Conservation (phyloP, 2,329 filamentous ascomycete genomes). For the Herpotrichia juniperi region DNA sequence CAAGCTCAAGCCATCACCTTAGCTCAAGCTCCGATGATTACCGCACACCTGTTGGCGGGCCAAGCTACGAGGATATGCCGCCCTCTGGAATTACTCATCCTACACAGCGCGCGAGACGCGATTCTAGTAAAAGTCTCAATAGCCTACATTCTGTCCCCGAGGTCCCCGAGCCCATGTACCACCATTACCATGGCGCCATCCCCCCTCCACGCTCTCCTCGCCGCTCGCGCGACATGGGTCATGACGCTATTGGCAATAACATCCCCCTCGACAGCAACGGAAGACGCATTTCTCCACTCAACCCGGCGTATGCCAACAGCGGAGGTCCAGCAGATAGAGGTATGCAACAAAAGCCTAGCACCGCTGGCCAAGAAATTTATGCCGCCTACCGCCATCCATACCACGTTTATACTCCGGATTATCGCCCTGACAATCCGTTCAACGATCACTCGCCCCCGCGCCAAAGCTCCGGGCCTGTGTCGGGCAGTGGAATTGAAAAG, state of each 20-base stretch:
- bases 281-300: background rate
- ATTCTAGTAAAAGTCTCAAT: conserved; percentile 5
- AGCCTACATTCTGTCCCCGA: conserved; percentile 15
- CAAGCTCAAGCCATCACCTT: background rate
- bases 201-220: conserved; percentile 5
- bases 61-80: conserved; percentile 11
- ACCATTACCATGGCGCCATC: background rate
- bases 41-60: conserved; percentile 5
- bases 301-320: background rate
- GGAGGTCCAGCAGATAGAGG: background rate
- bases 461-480: background rate
- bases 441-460: conserved; percentile 1
- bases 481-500: background rate
- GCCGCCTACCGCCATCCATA: conserved; percentile 8
- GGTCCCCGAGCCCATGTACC: conserved; percentile 9
- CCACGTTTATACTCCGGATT: background rate
- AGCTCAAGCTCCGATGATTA: conserved; percentile 8
- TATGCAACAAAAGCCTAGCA: background rate
- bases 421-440: background rate
- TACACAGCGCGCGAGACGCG: conserved; percentile 1
- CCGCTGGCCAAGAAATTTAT: conserved; percentile 8
- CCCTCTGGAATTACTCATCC: background rate
- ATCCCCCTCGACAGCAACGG: background rate
- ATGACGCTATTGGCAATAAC: too few relatives aligned
- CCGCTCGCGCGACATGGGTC: conserved; percentile 8